Base-by-base conservation (phyloP, 306 rosid genomes). In the Prunus campanulata region DNA sequence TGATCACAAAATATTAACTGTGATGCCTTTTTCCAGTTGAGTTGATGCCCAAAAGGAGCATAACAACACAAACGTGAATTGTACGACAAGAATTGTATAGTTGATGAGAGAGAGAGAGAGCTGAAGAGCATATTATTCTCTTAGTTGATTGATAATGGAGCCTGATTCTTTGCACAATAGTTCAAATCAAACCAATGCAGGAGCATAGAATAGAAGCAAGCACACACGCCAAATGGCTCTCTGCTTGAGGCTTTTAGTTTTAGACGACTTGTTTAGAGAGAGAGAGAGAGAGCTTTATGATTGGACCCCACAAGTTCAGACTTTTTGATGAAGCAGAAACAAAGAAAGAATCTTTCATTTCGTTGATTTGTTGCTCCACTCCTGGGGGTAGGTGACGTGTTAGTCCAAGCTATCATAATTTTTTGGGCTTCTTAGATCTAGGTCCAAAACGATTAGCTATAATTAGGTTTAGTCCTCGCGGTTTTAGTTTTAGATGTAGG, bases 301-400 rank as follows among this genome's bases (percentile, higher is more conserved):
- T 74, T 30, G 78, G 79, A 57, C 81, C 66, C 80, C 82, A 73
- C 85, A 67, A 32, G 22, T 42, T 13, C 64, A 66, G 55, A 71
- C 59, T 9, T 60, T 39, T 59, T 25, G 61, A 73, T 24, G 54
- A 59, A 50, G 47, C 25, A 25, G 25, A 29, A 24, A 20, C 13
- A 20, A 20, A 56, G 30, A 48, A 20, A 2, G 30, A 68, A 13
- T 46, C 66, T 39, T 39, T 25, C 27, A 25, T 62, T 62, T 29
- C 11, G 4, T 6, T 7, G 46, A 6, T 62, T 29, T 29, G 44
- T 29, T 39, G 44, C 44, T 29, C 67, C 44, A 62, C 46, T 29
- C 19, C 42, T 1, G 9, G 10, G 11, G 25, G n/a, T 5, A 18
- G 57, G 10, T 25, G 20, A 62, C 67, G 67, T 62, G 67, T 15